Conservation (phyloP, 768 basidiomycete genomes). For the Lentinula guzmanii region DNA sequence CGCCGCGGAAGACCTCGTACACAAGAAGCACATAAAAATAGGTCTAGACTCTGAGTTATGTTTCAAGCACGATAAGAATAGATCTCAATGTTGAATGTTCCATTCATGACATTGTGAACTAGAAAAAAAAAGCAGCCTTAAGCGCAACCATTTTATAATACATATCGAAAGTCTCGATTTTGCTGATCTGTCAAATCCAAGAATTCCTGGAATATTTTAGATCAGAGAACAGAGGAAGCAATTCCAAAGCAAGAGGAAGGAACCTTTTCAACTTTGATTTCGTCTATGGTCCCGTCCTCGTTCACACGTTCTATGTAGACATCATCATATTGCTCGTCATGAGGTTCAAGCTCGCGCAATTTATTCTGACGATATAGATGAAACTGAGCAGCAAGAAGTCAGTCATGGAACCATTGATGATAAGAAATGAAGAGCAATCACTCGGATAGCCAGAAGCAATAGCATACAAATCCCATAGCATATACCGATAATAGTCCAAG, state of each 20-base stretch:
- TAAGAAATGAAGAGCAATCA: neutral
- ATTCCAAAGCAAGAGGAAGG: conserved; percentile 6
- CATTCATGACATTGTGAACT: no score
- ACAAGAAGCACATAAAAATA: no score
- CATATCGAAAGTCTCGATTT: conserved; percentile 70
- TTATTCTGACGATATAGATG: conserved; percentile 54
- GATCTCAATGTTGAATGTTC: neutral
- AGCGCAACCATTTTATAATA: conserved; percentile 31
- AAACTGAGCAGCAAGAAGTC: neutral
- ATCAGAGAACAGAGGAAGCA: neutral
- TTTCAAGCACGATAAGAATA: neutral
- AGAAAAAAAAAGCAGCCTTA: no score
- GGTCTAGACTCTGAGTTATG: no score
- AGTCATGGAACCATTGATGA: neutral
- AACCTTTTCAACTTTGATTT: conserved; percentile 65
- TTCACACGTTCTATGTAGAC: conserved; percentile 49
- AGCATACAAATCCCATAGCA: conserved; percentile 53
- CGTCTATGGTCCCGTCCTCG: conserved; percentile 46
- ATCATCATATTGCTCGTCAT: conserved; percentile 50
- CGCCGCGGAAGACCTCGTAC: no score
- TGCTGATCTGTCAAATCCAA: conserved; percentile 69
- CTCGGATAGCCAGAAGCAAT: conserved; percentile 14
- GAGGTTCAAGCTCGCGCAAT: conserved; percentile 51
- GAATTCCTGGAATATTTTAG: conserved; percentile 41
- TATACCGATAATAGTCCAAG: conserved; percentile 71